Evolutionary conservation across 108 stramenopile genomes (phyloP).

Genomic region (Licmophora abbreviata): DNA sequence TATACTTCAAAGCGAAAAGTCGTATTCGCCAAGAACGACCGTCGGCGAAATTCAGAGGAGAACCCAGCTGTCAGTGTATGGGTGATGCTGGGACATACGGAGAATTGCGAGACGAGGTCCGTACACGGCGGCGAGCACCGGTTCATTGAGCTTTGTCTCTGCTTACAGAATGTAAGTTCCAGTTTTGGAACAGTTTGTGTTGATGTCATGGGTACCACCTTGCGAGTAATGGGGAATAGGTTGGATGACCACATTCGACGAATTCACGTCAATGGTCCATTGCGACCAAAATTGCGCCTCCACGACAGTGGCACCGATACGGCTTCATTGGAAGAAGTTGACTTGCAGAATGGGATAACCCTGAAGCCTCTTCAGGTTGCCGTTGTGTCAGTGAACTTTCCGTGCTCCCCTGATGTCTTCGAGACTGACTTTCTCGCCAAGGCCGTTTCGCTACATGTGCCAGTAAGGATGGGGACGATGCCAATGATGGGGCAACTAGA

Average conservation of each 20-base stretch:
- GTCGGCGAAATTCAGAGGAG: background rate
- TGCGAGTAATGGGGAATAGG: background rate
- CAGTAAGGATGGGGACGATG: background rate
- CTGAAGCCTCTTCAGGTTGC: background rate
- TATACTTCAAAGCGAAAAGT: background rate
- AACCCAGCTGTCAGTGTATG: background rate
- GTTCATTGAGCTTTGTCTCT: background rate
- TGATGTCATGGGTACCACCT: background rate
- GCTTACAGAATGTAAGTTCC: constrained; percentile 1
- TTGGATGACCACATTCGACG: too few relatives aligned
- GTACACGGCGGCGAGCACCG: background rate
- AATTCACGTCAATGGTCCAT: too few relatives aligned
- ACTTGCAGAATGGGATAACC: too few relatives aligned
- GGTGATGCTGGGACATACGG: constrained; percentile 1
- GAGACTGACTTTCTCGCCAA: constrained; percentile 5
- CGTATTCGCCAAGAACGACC: constrained; percentile 1
- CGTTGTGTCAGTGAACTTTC: constrained; percentile 1
- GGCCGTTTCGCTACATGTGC: background rate
- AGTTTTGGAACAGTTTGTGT: background rate
- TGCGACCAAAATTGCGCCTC: too few relatives aligned
- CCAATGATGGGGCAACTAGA: background rate
- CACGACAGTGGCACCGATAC: too few relatives aligned
- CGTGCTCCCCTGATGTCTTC: background rate
- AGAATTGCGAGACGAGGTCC: constrained; percentile 3
- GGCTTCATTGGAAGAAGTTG: too few relatives aligned